Evolutionary conservation across 768 basidiomycete genomes (phyloP), one percentile per base, ranked within the genome.

Genomic region (Mycena indigotica): DNA sequence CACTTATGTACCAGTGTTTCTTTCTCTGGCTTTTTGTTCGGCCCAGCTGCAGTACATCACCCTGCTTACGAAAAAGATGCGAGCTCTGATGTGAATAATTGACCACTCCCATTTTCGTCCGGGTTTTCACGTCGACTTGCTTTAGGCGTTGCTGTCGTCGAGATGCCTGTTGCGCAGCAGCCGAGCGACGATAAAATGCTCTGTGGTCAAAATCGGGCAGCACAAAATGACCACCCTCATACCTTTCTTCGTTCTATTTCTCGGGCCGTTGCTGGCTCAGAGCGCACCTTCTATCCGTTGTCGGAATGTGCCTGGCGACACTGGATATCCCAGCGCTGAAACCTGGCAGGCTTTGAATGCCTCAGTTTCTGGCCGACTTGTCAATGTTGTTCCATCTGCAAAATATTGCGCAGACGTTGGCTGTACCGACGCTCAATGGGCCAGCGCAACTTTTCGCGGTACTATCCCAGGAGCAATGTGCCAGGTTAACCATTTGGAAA

Each of bases 291-390:
- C 32, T 8, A 35, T 8, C 8, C 10, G 10, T 35, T 69, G 67
- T 29, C 61, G 65, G 29, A 69, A 64, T 54, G 52, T 64, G 3
- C 69, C 69, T 13, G 67, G 69, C 16, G 53, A 57, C 51, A 12
- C 58, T 8, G 65, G 60, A 2, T 70, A 61, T 41, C 69, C 69
- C 28, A 56, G 61, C 5, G 35, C 35, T 16, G 46, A 35, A 2
- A 55, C 64, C 32, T 70, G 67, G 65, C 41, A 51, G 26, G 53
- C 59, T 17, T 55, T 70, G 19, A 70, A 70, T 55, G 39, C 57
- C 1, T 61, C 67, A 3, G 46, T 70, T 21, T 61, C 62, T 13
- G 69, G 69, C 10, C 60, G 63, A 24, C 60, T 70, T 3, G 63
- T 66, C 17, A 32, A 54, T 21, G 66, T 65, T 12, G 58, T 67